Conservation (phyloP, 139 green algal species). For the Chlamydomonas eustigma region DNA sequence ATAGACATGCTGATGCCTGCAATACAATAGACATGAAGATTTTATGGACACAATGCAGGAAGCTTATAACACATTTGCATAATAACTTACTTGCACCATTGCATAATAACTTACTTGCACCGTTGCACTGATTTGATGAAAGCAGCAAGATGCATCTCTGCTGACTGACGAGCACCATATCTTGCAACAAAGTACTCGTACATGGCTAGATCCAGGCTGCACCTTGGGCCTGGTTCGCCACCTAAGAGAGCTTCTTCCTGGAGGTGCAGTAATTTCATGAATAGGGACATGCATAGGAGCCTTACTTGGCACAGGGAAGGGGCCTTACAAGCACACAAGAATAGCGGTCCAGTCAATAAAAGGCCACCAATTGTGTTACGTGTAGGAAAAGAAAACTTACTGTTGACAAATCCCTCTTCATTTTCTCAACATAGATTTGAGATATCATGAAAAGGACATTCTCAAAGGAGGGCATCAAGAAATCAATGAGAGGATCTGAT, state of each 20-base stretch:
- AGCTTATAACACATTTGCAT: too few relatives aligned
- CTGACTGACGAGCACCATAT: constrained; percentile 20
- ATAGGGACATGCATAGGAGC: too few relatives aligned
- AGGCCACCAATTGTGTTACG: too few relatives aligned
- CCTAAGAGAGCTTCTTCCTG: constrained; percentile 41
- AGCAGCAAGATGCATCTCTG: constrained; percentile 36
- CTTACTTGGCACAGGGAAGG: too few relatives aligned
- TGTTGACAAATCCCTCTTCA: constrained; percentile 4
- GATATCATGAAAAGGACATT: background rate
- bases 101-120: background rate
- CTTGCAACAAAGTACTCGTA: constrained; percentile 37
- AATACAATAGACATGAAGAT: too few relatives aligned
- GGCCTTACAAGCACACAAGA: too few relatives aligned
- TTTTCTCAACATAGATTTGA: constrained; percentile 14
- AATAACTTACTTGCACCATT: background rate
- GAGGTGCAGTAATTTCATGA: too few relatives aligned
- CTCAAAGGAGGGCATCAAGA: background rate
- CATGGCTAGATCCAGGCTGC: constrained; percentile 10
- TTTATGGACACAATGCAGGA: too few relatives aligned
- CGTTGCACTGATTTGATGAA: constrained; percentile 27
- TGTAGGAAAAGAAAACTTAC: too few relatives aligned
- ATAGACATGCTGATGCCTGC: constrained; percentile 25
- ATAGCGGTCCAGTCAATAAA: too few relatives aligned
- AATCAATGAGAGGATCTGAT: background rate
- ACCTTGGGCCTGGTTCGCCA: constrained; percentile 15